Evolutionary conservation across 345 rosid genomes (phyloP).

Genomic region (Arabis alpina): DNA sequence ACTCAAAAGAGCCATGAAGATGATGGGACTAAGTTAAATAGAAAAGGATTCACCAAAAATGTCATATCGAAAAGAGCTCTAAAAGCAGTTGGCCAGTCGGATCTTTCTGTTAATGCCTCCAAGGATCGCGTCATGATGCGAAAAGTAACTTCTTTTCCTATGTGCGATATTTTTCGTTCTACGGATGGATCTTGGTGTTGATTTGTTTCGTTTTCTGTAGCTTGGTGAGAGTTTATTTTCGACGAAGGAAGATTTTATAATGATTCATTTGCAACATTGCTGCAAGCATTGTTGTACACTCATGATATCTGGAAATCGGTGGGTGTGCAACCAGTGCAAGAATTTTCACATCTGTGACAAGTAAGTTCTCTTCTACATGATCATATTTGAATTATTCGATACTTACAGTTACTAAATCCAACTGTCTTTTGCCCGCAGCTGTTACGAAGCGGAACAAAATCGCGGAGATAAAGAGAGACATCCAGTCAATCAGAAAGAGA

Average conservation of each 20-base stretch:
- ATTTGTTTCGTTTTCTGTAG: constrained; percentile 47
- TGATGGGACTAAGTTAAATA: constrained; percentile 69
- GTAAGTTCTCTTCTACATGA: constrained; percentile 47
- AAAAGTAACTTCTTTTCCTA: constrained; percentile 55
- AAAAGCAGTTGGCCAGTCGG: constrained; percentile 82
- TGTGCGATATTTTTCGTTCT: no score
- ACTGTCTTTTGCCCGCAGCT: constrained; percentile 48
- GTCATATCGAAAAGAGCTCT: constrained; percentile 81
- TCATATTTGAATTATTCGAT: neutral
- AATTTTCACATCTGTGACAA: constrained; percentile 85
- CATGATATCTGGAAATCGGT: constrained; percentile 84
- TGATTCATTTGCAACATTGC: constrained; percentile 92
- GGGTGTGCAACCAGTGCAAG: constrained; percentile 91
- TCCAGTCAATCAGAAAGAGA: constrained; percentile 73
- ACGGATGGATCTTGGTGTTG: no score
- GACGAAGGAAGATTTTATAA: constrained; percentile 96
- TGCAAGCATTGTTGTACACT: constrained; percentile 79
- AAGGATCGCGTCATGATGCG: constrained; percentile 91
- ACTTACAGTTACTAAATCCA: neutral
- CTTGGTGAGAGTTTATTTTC: constrained; percentile 92
- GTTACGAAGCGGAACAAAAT: constrained; percentile 71
- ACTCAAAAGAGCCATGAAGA: constrained; percentile 79
- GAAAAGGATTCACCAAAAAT: constrained; percentile 78
- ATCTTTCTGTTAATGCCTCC: constrained; percentile 83
- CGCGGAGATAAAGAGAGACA: constrained; percentile 79